Evolutionary conservation across 225 moss, liverwort and hornwort species (phyloP).

Genomic region (Physcomitrellopsis africana): DNA sequence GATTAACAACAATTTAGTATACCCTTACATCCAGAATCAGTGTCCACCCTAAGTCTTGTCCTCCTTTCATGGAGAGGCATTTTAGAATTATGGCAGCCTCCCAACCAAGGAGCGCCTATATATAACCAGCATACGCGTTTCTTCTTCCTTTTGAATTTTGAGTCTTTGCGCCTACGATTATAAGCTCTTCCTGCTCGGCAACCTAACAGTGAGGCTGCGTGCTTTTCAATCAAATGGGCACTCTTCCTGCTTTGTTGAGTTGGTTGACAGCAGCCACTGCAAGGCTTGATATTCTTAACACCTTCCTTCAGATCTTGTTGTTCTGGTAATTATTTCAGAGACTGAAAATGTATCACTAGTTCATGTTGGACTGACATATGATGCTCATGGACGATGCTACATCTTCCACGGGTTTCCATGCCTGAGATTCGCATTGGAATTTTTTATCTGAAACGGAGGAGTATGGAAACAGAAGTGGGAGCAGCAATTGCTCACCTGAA

Average conservation of each 20-base stretch:
- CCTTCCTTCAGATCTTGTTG: slow-evolving; percentile 33
- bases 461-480: slow-evolving; percentile 7
- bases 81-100: slow-evolving; percentile 41
- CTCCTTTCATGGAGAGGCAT: slow-evolving; percentile 26
- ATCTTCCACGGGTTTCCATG: neutral
- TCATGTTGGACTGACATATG: neutral
- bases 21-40: slow-evolving; percentile 39
- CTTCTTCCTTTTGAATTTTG: slow-evolving; percentile 51
- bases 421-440: neutral
- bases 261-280: slow-evolving; percentile 44
- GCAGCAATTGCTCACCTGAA: slow-evolving; percentile 35
- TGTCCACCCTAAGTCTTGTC: slow-evolving; percentile 32
- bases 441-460: too few species aligned
- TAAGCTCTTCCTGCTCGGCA: slow-evolving; percentile 38
- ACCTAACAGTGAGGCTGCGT: slow-evolving; percentile 40
- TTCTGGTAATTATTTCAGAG: slow-evolving; percentile 29
- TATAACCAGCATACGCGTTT: slow-evolving; percentile 57
- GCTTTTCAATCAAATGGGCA: slow-evolving; percentile 50
- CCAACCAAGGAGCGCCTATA: slow-evolving; percentile 59
- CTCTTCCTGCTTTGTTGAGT: slow-evolving; percentile 38
- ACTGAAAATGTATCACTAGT: slow-evolving; percentile 7
- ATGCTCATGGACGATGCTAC: neutral
- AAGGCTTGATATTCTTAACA: slow-evolving; percentile 30
- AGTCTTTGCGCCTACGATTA: slow-evolving; percentile 31
- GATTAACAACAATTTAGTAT: neutral